Percentiles rank a stretch among this genome's conserved stretches.
Evolutionary conservation across 2,329 filamentous ascomycete species (phyloP).

Genomic region (Colletotrichum sp.): DNA sequence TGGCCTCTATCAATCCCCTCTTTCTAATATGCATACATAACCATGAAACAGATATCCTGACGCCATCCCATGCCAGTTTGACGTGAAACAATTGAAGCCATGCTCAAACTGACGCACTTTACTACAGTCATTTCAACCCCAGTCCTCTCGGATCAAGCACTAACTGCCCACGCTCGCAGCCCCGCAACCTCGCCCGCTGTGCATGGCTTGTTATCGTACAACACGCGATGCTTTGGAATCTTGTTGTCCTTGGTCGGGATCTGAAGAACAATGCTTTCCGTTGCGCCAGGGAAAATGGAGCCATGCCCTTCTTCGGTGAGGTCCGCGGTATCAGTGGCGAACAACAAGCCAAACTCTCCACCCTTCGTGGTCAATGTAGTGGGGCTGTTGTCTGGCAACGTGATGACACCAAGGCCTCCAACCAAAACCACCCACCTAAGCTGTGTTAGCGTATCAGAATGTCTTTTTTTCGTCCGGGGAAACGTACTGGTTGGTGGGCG

Average conservation of each 20-base stretch:
- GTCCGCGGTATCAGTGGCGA: neutral
- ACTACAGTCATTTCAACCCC: neutral
- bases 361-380: neutral
- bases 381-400: neutral
- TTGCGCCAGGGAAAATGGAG: neutral
- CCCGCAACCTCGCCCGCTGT: neutral
- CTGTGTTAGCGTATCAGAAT: neutral
- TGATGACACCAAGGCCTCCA: neutral
- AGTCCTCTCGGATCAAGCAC: neutral
- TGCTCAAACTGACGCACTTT: neutral
- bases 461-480: too few species aligned
- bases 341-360: neutral
- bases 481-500: neutral
- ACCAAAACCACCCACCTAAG: neutral
- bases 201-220: neutral
- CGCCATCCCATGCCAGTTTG: neutral
- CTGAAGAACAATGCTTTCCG: neutral
- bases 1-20: neutral
- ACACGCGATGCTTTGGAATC: neutral
- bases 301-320: neutral
- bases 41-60: neutral
- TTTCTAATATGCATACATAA: neutral
- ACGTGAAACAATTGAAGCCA: neutral
- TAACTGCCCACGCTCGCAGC: neutral
- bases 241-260: neutral